Conservation (phyloP, 345 rosid species). For the Durio zibethinus region DNA sequence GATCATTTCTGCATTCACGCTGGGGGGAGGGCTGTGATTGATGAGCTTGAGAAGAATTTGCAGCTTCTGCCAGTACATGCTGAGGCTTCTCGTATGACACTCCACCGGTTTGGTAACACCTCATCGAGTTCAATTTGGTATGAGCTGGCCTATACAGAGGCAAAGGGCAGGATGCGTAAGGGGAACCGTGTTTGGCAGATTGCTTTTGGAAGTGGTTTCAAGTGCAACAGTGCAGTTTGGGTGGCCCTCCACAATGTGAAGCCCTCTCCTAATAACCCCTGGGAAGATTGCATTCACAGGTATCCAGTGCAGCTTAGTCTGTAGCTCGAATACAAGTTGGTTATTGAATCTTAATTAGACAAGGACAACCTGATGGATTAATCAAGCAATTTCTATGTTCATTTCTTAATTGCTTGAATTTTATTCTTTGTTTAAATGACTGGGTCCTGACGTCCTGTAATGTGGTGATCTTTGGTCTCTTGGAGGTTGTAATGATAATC, state of each 20-base stretch:
- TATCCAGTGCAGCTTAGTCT: constrained; percentile 62
- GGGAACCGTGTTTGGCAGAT: constrained; percentile 89
- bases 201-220: constrained; percentile 89
- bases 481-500: background rate
- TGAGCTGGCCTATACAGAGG: constrained; percentile 77
- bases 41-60: constrained; percentile 92
- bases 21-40: constrained; percentile 89
- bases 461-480: constrained; percentile 14
- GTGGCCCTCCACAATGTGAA: constrained; percentile 50
- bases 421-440: background rate
- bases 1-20: constrained; percentile 91
- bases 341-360: constrained; percentile 12
- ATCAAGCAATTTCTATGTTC: constrained; percentile 8
- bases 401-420: constrained; percentile 2
- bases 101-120: constrained; percentile 92
- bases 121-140: constrained; percentile 95
- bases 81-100: constrained; percentile 87
- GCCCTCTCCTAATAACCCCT: constrained; percentile 57
- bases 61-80: constrained; percentile 67
- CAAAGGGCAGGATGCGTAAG: constrained; percentile 75
- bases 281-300: constrained; percentile 69
- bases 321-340: constrained; percentile 23
- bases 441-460: constrained; percentile 4
- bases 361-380: constrained; percentile 12
- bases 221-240: constrained; percentile 92